A percentile compares a stretch with the other conserved stretches of the same genome.
Evolutionary conservation across 805 yeast genomes (phyloP).

Genomic region (Gaillardinia entomophila): DNA sequence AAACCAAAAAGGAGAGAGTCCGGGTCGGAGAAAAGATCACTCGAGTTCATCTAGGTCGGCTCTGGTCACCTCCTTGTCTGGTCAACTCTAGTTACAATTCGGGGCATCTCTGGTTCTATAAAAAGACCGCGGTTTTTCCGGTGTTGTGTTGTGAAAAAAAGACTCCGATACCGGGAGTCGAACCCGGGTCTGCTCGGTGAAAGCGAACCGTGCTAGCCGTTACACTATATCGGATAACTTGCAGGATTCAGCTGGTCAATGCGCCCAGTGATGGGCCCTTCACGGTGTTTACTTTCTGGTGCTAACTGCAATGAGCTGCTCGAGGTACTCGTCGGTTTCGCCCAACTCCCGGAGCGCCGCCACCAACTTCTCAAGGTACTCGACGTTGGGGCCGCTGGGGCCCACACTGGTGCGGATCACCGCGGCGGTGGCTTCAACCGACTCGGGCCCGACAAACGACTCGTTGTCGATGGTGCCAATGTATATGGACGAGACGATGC

Average conservation of each 20-base stretch:
- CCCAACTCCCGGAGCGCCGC: conserved; percentile 34
- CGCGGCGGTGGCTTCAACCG: conserved; percentile 50
- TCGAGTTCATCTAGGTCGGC: no score
- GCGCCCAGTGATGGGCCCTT: neutral
- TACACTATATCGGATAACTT: conserved; percentile 65
- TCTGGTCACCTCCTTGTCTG: no score
- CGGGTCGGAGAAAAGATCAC: no score
- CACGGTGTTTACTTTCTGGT: no score
- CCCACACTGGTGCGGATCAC: conserved; percentile 57
- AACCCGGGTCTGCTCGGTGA: conserved; percentile 84
- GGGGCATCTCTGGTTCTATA: no score
- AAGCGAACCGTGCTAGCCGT: conserved; percentile 82
- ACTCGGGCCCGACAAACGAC: conserved; percentile 84
- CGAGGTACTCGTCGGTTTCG: conserved; percentile 26
- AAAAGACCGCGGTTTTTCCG: no score
- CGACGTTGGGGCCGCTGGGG: conserved; percentile 76
- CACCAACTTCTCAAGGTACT: conserved; percentile 56
- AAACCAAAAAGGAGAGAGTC: no score
- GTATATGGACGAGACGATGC: conserved; percentile 59
- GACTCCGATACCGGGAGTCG: conserved; percentile 79
- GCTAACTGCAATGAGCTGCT: conserved; percentile 26
- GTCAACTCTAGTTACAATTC: no score
- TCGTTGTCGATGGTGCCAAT: conserved; percentile 78
- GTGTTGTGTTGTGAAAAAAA: neutral
- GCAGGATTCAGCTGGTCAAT: neutral